Evolutionary conservation across 2,329 filamentous ascomycete species (phyloP), one percentile per base, ranked within the genome.

Genomic region (Clonostachys sp.): DNA sequence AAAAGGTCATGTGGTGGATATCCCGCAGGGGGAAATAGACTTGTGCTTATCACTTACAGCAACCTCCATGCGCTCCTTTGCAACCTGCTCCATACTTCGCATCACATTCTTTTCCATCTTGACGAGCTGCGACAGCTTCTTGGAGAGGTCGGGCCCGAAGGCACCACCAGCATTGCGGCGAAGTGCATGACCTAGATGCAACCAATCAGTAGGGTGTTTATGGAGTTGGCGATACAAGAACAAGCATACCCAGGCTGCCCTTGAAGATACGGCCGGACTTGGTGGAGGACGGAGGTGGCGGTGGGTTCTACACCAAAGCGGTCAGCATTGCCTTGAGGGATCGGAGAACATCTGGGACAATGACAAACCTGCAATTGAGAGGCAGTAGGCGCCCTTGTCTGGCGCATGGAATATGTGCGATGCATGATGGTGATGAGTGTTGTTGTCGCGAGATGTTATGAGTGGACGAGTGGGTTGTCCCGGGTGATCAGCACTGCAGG

Each of bases 71-170:
- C 94, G 86, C 78, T 99, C 94, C 62, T 91, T 86, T 42, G 91
- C 91, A 46, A 97, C 94, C 44, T 90, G 80, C 67, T 99, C 94
- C 79, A 97, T 85, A 67, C 91, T 96, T 69, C 94, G 90, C 94
- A 99, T 99, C 48, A 96, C 89, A 66, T 99, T 97, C 84, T 99
- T 99, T 76, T 99, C 94, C 94, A 99, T 99, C 83, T 99, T 99
- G 54, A 99, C 94, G 46, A 99, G 82, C 74, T 95, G 89, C 39
- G 91, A 90, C 53, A 99, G 85, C 81, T 99, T 99, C 81, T 96
- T 96, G 50, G 94, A 87, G 50, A 99, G 84, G 61, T 99, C 94
- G 49, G 91, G 81, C 53, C 82, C 81, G 55, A 90, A 91, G 58
- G 87, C 85, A 56, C 87, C 88, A 53, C 87, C 86, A 41, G 85